Percentiles rank a stretch among this genome's conserved stretches.
phyloP scores from a whole-genome alignment of 1,284 basidiomycete species.

The Moesziomyces sp. region DNA sequence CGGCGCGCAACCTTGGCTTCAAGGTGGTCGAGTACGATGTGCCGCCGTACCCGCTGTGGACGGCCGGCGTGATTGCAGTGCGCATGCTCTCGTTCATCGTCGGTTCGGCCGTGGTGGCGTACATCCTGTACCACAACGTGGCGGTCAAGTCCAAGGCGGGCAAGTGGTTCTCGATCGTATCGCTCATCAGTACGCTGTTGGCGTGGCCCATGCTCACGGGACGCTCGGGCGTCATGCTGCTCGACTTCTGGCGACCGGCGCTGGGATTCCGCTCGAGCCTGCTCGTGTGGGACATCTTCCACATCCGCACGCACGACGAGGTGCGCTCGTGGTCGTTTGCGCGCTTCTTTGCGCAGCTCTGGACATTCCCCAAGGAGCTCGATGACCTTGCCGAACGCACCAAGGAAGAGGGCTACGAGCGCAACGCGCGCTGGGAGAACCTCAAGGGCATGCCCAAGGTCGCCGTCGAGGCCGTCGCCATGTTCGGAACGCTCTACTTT shows the following conservation, averaged over 20 bases:
- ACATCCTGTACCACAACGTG: slow-evolving; percentile 57
- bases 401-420: slow-evolving; percentile 44
- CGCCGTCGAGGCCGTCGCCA: slow-evolving; percentile 44
- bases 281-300: slow-evolving; percentile 65
- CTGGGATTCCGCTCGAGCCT: slow-evolving; percentile 63
- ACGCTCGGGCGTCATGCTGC: slow-evolving; percentile 54
- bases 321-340: slow-evolving; percentile 56
- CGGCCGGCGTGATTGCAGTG: slow-evolving; percentile 36
- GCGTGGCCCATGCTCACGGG: slow-evolving; percentile 59
- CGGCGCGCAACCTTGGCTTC: slow-evolving; percentile 22
- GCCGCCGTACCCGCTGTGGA: slow-evolving; percentile 48
- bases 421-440: slow-evolving; percentile 54
- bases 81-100: slow-evolving; percentile 56
- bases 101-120: slow-evolving; percentile 45
- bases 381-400: slow-evolving; percentile 57
- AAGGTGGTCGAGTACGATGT: slow-evolving; percentile 59
- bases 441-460: slow-evolving; percentile 58
- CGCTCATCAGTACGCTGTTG: slow-evolving; percentile 48
- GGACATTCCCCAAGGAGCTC: slow-evolving; percentile 64
- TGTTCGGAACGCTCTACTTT: slow-evolving; percentile 55
- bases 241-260: slow-evolving; percentile 65
- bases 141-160: slow-evolving; percentile 39
- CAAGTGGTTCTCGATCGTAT: slow-evolving; percentile 48
- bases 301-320: slow-evolving; percentile 57
- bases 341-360: slow-evolving; percentile 63